These are phyloP conservation scores for Yarrowia sp. DNA, from an alignment of 805 yeast species.

Conservation along the genomic window DNA sequence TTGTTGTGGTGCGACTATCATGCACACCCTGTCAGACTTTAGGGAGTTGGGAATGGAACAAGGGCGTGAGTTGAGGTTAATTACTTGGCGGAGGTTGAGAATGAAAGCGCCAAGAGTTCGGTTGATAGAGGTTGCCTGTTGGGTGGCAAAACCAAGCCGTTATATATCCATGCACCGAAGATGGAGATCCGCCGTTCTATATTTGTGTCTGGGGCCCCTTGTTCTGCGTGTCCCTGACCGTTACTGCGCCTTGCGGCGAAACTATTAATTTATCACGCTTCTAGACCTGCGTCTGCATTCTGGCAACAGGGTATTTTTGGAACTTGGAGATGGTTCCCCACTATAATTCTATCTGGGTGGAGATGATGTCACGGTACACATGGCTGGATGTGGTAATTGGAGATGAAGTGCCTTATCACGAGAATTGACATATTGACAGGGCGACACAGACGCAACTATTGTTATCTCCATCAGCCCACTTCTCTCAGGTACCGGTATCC, in stretches of 20 bases:
- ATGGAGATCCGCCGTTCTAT: background rate
- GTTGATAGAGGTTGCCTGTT: background rate
- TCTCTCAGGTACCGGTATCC: slow-evolving; percentile 1
- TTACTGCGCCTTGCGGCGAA: slow-evolving; percentile 33
- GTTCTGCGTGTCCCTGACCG: background rate
- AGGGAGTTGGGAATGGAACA: slow-evolving; percentile 13
- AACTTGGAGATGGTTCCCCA: too few species aligned
- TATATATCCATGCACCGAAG: slow-evolving; percentile 3
- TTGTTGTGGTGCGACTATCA: slow-evolving; percentile 5
- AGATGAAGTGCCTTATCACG: too few species aligned
- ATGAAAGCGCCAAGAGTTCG: slow-evolving; percentile 7
- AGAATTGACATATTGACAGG: too few species aligned
- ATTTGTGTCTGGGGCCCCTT: background rate
- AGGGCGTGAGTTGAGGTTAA: background rate
- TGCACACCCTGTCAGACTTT: slow-evolving; percentile 10
- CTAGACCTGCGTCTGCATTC: slow-evolving; percentile 11
- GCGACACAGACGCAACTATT: too few species aligned
- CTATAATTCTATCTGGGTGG: background rate
- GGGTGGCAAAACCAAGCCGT: slow-evolving; percentile 1
- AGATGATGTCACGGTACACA: background rate
- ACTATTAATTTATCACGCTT: background rate
- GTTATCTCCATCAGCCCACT: too few species aligned
- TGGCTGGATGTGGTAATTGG: too few species aligned
- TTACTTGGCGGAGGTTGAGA: background rate
- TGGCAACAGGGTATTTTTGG: slow-evolving; percentile 9